A percentile compares a stretch with the other conserved stretches of the same genome.
Evolutionary conservation across 208 protist species (phyloP).

Genomic region (Vickermania ingenoplastis): DNA sequence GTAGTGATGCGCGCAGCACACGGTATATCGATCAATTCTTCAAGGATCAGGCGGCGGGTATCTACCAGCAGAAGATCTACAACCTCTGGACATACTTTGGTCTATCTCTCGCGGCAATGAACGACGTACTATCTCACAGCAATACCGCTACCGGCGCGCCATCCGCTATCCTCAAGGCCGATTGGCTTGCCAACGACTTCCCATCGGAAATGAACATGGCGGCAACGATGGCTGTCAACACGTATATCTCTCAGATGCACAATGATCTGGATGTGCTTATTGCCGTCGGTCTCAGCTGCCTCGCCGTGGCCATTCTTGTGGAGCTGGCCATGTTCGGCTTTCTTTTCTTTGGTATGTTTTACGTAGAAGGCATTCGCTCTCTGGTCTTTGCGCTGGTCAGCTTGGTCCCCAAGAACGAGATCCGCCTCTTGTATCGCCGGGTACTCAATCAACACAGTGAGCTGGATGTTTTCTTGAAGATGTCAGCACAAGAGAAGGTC

Average conservation of each 20-base stretch:
- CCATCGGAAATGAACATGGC: background rate
- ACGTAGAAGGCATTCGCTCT: constrained; percentile 6
- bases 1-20: background rate
- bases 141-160: background rate
- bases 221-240: background rate
- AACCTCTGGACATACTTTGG: constrained; percentile 5
- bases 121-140: background rate
- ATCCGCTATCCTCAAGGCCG: background rate
- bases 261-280: background rate
- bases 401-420: constrained; percentile 2
- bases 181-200: constrained; percentile 1
- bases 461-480: constrained; percentile 5
- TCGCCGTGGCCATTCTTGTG: constrained; percentile 2
- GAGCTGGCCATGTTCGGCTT: background rate
- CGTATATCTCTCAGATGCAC: background rate
- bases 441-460: background rate
- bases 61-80: background rate
- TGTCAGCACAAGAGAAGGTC: constrained; percentile 2
- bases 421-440: background rate
- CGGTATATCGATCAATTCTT: background rate
- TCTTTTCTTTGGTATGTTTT: constrained; percentile 4
- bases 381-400: constrained; percentile 3
- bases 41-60: background rate
- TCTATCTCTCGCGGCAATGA: constrained; percentile 1
- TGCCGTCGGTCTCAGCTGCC: background rate